Base-by-base conservation (phyloP, 2,329 filamentous ascomycete species). In the Lasiodiplodia theobromae region DNA sequence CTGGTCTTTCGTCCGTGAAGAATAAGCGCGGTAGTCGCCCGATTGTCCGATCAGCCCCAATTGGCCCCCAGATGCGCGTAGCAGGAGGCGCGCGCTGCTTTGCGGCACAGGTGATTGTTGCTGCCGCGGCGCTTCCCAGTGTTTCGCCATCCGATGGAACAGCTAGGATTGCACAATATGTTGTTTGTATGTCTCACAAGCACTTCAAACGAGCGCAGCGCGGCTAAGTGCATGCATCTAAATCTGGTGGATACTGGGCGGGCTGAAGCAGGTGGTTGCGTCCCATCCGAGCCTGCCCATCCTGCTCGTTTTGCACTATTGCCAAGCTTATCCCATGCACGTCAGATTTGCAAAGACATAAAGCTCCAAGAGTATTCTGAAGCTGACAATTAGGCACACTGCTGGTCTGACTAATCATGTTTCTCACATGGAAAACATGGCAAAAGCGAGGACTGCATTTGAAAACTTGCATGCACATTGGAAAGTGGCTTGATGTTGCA, bases 1-100 rank as follows among this genome's bases (percentile, higher is more conserved):
- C 54, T 56, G 51, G 63, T 18, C 51, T 66, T 65, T 44, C 63
- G 54, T 66, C 16, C 44, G 10, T 47, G 10, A 47, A 21, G 7
- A 52, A n/a, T 47, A 63, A n/a, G 60, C 60, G 60, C 44, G n/a
- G 34, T 52, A 63, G 60, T 38, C 44, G 40, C 40, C 12, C 25
- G 28, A 4, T 12, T 37, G 12, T 23, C 44, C 37, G 28, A 38
- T 38, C 38, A 21, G 60, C 28, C 23, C 11, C 37, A 23, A 28
- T 52, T 63, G 47, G 60, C 44, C 44, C 60, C 60, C 60, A 63
- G 47, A 10, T 31, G 25, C n/a, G 16, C 18, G 31, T 57, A 57
- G 28, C 44, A 37, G 18, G 60, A 21, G 44, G 40, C 44, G 58
- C 44, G 25, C 16, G 60, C 21, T 28, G 25, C 31, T 14, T 47